Conservation (phyloP, 495 filamentous ascomycete species). For the Lentithecium fluviatile region DNA sequence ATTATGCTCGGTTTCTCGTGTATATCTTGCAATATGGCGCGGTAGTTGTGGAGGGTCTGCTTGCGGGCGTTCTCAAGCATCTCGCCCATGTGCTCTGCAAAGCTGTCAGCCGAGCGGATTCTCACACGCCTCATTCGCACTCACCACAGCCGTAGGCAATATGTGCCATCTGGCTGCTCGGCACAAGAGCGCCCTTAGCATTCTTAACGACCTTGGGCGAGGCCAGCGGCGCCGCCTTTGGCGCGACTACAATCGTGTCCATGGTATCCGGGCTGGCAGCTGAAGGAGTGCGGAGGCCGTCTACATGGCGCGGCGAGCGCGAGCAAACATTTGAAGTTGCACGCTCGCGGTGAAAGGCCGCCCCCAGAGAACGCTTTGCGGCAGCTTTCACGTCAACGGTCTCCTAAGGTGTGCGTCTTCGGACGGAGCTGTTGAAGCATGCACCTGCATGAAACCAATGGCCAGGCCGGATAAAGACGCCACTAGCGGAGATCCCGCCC, state of each 20-base stretch:
- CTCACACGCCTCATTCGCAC: slow-evolving; percentile 6
- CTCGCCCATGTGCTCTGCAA: slow-evolving; percentile 40
- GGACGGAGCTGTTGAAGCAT: slow-evolving; percentile 3
- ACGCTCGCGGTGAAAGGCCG: not conserved
- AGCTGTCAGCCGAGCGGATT: slow-evolving; percentile 11
- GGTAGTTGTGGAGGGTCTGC: slow-evolving; percentile 37
- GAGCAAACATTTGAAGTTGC: slow-evolving; percentile 6
- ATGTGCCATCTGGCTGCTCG: slow-evolving; percentile 26
- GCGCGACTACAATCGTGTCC: slow-evolving; percentile 37
- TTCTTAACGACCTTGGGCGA: slow-evolving; percentile 44
- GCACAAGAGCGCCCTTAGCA: slow-evolving; percentile 33
- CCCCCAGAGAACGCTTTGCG: not conserved
- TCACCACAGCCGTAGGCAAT: slow-evolving; percentile 38
- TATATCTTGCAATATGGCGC: slow-evolving; percentile 34
- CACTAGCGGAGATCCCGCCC: slow-evolving; percentile 23
- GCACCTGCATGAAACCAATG: slow-evolving; percentile 25
- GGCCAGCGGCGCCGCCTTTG: slow-evolving; percentile 35
- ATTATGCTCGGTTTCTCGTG: slow-evolving; percentile 34
- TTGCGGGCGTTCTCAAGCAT: slow-evolving; percentile 37
- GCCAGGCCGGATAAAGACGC: slow-evolving; percentile 16
- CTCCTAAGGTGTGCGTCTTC: not conserved
- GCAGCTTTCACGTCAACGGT: not conserved
- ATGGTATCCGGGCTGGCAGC: slow-evolving; percentile 19
- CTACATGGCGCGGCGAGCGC: slow-evolving; percentile 20
- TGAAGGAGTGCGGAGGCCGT: not conserved